Percentiles rank a stretch among this genome's conserved stretches.
Evolutionary conservation across 768 basidiomycete species (phyloP).

Genomic region (Serendipita sp.): DNA sequence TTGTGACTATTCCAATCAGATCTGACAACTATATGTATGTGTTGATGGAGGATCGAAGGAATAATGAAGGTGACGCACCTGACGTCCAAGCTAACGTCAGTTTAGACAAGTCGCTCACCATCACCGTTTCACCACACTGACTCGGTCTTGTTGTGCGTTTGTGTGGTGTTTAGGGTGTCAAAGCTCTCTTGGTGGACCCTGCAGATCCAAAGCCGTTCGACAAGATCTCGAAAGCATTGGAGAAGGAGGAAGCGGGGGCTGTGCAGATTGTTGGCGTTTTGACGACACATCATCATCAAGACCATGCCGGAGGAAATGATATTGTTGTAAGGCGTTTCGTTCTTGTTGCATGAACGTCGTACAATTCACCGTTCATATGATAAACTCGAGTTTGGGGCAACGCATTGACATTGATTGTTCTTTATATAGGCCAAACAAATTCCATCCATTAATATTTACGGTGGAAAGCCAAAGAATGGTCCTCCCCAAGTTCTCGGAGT

Average conservation of each 20-base stretch:
- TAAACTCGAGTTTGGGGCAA: conserved; percentile 9
- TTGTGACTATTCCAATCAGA: conserved; percentile 65
- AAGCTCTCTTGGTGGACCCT: conserved; percentile 68
- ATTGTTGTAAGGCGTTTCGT: conserved; percentile 24
- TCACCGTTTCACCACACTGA: background rate
- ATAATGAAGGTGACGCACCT: conserved; percentile 67
- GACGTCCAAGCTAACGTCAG: conserved; percentile 24
- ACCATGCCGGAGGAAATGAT: conserved; percentile 80
- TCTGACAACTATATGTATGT: conserved; percentile 79
- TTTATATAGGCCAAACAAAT: conserved; percentile 8
- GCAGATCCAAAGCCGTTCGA: conserved; percentile 30
- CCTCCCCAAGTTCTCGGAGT: conserved; percentile 37
- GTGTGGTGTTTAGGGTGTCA: conserved; percentile 12
- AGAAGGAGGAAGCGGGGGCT: conserved; percentile 42
- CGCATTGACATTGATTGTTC: conserved; percentile 18
- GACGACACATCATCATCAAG: conserved; percentile 86
- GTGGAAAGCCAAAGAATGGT: conserved; percentile 9
- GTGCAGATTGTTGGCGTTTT: conserved; percentile 57
- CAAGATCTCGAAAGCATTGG: conserved; percentile 42
- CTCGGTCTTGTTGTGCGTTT: background rate
- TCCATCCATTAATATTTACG: background rate
- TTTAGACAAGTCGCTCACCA: background rate
- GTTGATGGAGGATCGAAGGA: conserved; percentile 7
- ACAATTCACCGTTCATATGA: no score
- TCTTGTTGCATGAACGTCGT: no score